phyloP scores from a whole-genome alignment of 352 stramenopile species.

The Globisporangium nagaii region DNA sequence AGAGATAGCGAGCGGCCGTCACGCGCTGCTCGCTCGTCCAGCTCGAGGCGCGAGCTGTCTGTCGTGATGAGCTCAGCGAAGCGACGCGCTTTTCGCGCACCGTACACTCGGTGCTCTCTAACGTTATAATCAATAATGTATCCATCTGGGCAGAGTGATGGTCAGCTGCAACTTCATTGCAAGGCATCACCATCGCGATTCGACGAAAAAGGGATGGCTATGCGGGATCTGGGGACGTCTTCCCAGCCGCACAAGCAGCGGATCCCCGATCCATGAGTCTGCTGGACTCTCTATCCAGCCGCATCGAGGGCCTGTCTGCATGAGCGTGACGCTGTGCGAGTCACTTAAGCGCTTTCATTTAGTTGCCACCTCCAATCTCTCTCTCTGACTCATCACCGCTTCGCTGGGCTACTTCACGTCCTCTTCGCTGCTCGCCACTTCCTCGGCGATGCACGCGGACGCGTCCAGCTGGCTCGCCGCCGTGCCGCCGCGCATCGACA shows the following conservation, averaged over 20 bases:
- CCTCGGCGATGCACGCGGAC: neutral
- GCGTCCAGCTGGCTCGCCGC: neutral
- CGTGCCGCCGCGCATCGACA: neutral
- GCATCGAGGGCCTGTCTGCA: no score
- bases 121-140: slow-evolving; percentile 5
- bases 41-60: no score
- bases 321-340: neutral
- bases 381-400: no score
- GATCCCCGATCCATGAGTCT: no score
- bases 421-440: neutral
- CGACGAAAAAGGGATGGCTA: no score
- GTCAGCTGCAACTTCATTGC: neutral
- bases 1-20: no score
- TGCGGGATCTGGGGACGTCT: no score
- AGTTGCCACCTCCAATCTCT: neutral
- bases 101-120: neutral
- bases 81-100: neutral
- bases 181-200: no score
- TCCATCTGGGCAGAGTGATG: neutral
- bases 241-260: no score
- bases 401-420: neutral
- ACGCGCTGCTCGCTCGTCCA: neutral
- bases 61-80: neutral
- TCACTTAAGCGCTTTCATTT: neutral
- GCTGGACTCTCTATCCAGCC: no score